Conservation (phyloP, 2,329 filamentous ascomycete genomes). For the Pezicula radicicola region DNA sequence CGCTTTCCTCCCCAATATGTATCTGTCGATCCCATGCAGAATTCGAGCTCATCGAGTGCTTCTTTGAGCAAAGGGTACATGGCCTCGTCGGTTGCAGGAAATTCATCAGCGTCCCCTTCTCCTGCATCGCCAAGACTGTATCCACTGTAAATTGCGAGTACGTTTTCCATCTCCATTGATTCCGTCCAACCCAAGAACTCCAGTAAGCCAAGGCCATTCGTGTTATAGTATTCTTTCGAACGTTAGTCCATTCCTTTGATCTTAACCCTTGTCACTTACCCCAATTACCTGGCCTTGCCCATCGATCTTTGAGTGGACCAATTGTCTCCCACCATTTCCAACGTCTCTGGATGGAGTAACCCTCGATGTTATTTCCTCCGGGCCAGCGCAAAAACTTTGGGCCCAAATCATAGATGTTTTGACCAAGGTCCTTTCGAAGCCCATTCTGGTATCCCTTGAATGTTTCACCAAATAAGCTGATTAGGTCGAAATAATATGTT, state of each 20-base stretch:
- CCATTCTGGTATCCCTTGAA: conserved; percentile 56
- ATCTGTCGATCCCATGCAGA: conserved; percentile 39
- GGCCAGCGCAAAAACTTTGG: conserved; percentile 60
- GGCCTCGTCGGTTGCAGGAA: conserved; percentile 8
- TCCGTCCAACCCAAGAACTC: conserved; percentile 32
- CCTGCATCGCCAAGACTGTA: background rate
- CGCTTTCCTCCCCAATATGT: conserved; percentile 42
- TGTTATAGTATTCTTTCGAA: background rate
- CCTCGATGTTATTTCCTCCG: conserved; percentile 57
- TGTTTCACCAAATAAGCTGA: conserved; percentile 57
- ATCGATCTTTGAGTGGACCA: conserved; percentile 2
- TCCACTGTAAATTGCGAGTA: conserved; percentile 37
- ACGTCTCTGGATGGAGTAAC: conserved; percentile 11
- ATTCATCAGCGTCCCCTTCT: background rate
- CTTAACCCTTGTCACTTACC: conserved; percentile 23
- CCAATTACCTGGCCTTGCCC: conserved; percentile 38
- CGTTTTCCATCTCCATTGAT: conserved; percentile 40
- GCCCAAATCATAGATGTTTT: conserved; percentile 47
- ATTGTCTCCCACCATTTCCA: conserved; percentile 2
- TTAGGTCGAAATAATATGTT: conserved; percentile 50
- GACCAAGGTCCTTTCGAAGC: conserved; percentile 50
- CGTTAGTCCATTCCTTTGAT: background rate
- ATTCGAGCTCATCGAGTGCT: conserved; percentile 47
- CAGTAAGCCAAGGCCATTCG: conserved; percentile 38
- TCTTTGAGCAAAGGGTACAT: conserved; percentile 36